These are phyloP conservation scores for Trichoderma virens DNA, from an alignment of 495 filamentous ascomycete genomes.

Conservation along the genomic window DNA sequence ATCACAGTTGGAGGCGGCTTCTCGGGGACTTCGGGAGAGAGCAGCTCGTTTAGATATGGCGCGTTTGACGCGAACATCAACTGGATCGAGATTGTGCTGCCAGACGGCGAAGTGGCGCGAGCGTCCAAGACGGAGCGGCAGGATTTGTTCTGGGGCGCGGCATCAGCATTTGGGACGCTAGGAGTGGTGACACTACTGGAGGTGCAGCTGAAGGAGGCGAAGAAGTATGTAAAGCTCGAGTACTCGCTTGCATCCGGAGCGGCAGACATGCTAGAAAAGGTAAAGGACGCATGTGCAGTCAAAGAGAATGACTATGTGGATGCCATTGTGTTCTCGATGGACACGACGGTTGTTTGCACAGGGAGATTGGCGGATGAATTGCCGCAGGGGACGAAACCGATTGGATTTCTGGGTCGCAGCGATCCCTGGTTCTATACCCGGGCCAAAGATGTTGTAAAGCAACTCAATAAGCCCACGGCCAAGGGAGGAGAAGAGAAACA, in stretches of 20 bases:
- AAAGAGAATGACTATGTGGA: slow-evolving; percentile 39
- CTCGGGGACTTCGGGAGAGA: slow-evolving; percentile 54
- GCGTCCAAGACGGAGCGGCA: slow-evolving; percentile 26
- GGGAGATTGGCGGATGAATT: slow-evolving; percentile 37
- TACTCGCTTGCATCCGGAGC: slow-evolving; percentile 36
- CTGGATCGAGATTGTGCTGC: slow-evolving; percentile 51
- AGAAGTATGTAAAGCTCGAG: slow-evolving; percentile 43
- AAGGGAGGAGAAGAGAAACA: neutral
- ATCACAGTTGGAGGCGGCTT: slow-evolving; percentile 61
- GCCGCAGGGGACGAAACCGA: slow-evolving; percentile 21
- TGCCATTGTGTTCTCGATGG: slow-evolving; percentile 41
- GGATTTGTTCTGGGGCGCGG: slow-evolving; percentile 51
- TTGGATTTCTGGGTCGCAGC: slow-evolving; percentile 30
- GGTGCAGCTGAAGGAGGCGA: slow-evolving; percentile 43
- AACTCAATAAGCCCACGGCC: slow-evolving; percentile 1
- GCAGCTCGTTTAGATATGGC: slow-evolving; percentile 51
- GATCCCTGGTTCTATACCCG: slow-evolving; percentile 51
- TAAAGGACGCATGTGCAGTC: slow-evolving; percentile 20
- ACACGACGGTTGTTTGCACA: slow-evolving; percentile 41
- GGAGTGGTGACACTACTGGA: slow-evolving; percentile 52
- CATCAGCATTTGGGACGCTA: slow-evolving; percentile 50
- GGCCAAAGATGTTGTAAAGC: slow-evolving; percentile 24
- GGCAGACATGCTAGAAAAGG: slow-evolving; percentile 20
- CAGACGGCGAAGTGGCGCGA: slow-evolving; percentile 40
- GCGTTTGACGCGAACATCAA: slow-evolving; percentile 51